A percentile compares a stretch with the other conserved stretches of the same genome.
phyloP scores from a whole-genome alignment of 2,329 filamentous ascomycete species.

The Onygenales sp. region DNA sequence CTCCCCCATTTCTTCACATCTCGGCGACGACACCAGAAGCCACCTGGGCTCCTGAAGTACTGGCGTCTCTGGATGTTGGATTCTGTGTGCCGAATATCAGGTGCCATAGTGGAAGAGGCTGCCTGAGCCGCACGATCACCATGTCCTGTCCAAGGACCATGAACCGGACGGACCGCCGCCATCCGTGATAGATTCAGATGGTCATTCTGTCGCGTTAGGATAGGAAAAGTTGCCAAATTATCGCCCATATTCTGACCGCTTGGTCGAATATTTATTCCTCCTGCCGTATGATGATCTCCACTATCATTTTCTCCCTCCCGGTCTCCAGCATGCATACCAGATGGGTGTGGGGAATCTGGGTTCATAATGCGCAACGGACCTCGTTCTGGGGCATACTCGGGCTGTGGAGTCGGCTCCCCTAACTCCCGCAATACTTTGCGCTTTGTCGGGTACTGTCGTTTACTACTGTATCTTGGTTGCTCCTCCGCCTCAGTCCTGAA shows the following conservation, averaged over 20 bases:
- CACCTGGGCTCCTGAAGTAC: no score
- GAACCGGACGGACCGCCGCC: not conserved
- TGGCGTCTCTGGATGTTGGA: not conserved
- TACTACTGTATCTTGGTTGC: not conserved
- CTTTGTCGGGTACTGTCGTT: not conserved
- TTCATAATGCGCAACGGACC: conserved; percentile 7
- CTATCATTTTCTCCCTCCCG: not conserved
- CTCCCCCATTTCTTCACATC: no score
- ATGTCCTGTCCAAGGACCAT: not conserved
- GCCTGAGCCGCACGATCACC: no score
- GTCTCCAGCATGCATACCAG: not conserved
- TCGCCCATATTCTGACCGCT: not conserved
- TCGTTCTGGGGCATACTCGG: not conserved
- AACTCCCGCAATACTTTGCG: not conserved
- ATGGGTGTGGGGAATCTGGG: not conserved
- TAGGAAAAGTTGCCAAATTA: not conserved
- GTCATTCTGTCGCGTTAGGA: not conserved
- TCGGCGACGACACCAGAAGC: no score
- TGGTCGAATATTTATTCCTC: not conserved
- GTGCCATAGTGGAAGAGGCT: not conserved
- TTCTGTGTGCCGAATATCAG: not conserved
- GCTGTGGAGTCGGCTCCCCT: not conserved
- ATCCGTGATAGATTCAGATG: not conserved
- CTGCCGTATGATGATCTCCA: not conserved
- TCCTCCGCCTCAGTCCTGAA: not conserved